Conservation (phyloP, 352 stramenopile genomes). For the Phytophthora capsici region DNA sequence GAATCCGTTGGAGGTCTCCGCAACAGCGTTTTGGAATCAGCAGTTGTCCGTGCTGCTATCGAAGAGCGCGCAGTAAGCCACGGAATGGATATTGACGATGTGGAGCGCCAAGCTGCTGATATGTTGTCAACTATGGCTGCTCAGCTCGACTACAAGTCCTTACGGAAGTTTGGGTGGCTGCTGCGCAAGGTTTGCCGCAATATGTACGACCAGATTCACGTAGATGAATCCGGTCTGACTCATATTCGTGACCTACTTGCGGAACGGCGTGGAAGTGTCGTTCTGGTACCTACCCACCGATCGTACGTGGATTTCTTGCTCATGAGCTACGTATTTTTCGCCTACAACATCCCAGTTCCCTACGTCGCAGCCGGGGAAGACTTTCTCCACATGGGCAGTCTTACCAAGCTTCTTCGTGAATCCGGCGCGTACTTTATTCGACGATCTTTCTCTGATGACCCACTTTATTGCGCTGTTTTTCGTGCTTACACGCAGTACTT, state of each 20-base stretch:
- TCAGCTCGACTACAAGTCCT: constrained; percentile 76
- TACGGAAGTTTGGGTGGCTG: constrained; percentile 81
- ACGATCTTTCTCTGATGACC: constrained; percentile 68
- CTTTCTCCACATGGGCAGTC: constrained; percentile 75
- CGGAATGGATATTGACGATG: constrained; percentile 46
- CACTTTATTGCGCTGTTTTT: constrained; percentile 81
- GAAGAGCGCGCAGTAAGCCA: constrained; percentile 36
- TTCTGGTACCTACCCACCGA: constrained; percentile 87
- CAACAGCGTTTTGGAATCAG: constrained; percentile 75
- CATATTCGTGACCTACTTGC: constrained; percentile 70
- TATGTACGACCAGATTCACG: constrained; percentile 90
- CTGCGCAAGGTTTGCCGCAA: constrained; percentile 83
- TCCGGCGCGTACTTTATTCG: constrained; percentile 86
- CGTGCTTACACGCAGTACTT: constrained; percentile 85
- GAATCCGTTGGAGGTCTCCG: constrained; percentile 68
- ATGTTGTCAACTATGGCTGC: constrained; percentile 84
- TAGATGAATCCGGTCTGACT: constrained; percentile 80
- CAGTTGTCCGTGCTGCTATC: constrained; percentile 66
- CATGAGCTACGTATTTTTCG: constrained; percentile 90
- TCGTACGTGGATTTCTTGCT: constrained; percentile 89
- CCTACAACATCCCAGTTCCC: constrained; percentile 87
- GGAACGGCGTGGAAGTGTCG: constrained; percentile 57
- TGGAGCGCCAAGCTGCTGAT: constrained; percentile 59
- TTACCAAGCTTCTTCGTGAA: constrained; percentile 71
- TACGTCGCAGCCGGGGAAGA: constrained; percentile 85